phyloP scores from a whole-genome alignment of 1,284 basidiomycete species.

The Pyrrhoderma lamaoense region DNA sequence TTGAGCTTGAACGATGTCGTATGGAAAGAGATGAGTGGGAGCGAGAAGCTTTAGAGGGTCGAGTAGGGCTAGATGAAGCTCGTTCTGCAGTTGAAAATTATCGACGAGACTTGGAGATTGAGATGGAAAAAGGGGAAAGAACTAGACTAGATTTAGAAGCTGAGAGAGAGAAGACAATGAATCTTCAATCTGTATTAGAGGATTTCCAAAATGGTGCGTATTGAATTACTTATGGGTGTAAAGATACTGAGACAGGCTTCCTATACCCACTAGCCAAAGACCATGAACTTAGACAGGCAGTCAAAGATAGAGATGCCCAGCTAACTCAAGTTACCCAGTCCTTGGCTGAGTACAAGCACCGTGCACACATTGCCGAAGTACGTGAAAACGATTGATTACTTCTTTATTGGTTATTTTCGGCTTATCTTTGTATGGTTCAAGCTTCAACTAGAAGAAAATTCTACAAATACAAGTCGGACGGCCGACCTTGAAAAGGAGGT shows the following conservation, averaged over 20 bases:
- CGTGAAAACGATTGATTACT: conserved; percentile 30
- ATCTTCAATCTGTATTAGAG: conserved; percentile 87
- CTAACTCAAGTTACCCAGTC: conserved; percentile 64
- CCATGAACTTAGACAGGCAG: conserved; percentile 69
- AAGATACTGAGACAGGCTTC: conserved; percentile 17
- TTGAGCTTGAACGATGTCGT: conserved; percentile 77
- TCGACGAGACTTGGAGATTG: conserved; percentile 61
- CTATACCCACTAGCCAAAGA: conserved; percentile 50
- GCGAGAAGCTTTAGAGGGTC: conserved; percentile 66
- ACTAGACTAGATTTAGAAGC: conserved; percentile 51
- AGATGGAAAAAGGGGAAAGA: conserved; percentile 47
- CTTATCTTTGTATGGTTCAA: conserved; percentile 25
- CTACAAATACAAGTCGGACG: conserved; percentile 58
- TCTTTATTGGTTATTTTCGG: neutral
- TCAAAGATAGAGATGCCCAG: conserved; percentile 76
- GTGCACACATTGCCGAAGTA: conserved; percentile 80
- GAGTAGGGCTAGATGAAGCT: conserved; percentile 62
- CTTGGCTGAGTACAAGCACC: conserved; percentile 78
- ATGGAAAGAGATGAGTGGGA: conserved; percentile 90
- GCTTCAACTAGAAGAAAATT: conserved; percentile 68
- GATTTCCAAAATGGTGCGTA: conserved; percentile 87
- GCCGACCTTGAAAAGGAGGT: conserved; percentile 80
- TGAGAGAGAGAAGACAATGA: conserved; percentile 72
- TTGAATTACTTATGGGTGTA: conserved; percentile 12
- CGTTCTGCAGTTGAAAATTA: conserved; percentile 49